phyloP scores from a whole-genome alignment of 331 rosid genomes.

The Malus hybrid region DNA sequence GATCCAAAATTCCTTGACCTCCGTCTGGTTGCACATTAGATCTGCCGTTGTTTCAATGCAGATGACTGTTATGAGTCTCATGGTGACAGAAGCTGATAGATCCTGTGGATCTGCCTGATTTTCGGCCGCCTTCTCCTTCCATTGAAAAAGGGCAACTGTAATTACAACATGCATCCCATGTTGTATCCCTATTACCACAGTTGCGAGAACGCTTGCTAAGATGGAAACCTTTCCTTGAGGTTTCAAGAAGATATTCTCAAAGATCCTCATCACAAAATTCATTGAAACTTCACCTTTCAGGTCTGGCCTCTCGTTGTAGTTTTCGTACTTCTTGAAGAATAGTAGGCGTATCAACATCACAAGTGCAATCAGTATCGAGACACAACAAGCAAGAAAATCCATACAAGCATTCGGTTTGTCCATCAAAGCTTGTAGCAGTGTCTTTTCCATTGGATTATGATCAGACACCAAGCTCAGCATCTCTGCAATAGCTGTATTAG shows the following conservation, averaged over 20 bases:
- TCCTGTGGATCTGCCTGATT: slow-evolving; percentile 17
- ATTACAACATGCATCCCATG: slow-evolving; percentile 51
- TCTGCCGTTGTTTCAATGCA: slow-evolving; percentile 43
- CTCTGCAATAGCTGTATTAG: slow-evolving; percentile 5
- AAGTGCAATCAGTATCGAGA: slow-evolving; percentile 27
- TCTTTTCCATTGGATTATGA: slow-evolving; percentile 1
- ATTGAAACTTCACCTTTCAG: slow-evolving; percentile 44
- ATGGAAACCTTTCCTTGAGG: slow-evolving; percentile 37
- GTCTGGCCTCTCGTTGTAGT: slow-evolving; percentile 37
- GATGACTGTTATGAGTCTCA: slow-evolving; percentile 51
- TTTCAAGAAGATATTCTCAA: slow-evolving; percentile 24
- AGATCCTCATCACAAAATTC: slow-evolving; percentile 13
- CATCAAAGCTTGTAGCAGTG: slow-evolving; percentile 32
- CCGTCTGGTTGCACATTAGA: slow-evolving; percentile 9
- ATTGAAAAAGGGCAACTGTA: slow-evolving; percentile 31
- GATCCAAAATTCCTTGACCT: slow-evolving; percentile 35
- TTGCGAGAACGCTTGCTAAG: slow-evolving; percentile 25
- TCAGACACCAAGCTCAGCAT: slow-evolving; percentile 2
- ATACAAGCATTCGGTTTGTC: slow-evolving; percentile 31
- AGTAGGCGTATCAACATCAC: slow-evolving; percentile 43
- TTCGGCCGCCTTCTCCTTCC: slow-evolving; percentile 20
- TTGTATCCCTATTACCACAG: slow-evolving; percentile 34
- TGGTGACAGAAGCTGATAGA: slow-evolving; percentile 47
- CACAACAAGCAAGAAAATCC: slow-evolving; percentile 27
- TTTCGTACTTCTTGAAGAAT: slow-evolving; percentile 18